These are phyloP conservation scores for Polytolypa hystricis DNA, from an alignment of 2,329 filamentous ascomycete genomes.

Conservation along the genomic window DNA sequence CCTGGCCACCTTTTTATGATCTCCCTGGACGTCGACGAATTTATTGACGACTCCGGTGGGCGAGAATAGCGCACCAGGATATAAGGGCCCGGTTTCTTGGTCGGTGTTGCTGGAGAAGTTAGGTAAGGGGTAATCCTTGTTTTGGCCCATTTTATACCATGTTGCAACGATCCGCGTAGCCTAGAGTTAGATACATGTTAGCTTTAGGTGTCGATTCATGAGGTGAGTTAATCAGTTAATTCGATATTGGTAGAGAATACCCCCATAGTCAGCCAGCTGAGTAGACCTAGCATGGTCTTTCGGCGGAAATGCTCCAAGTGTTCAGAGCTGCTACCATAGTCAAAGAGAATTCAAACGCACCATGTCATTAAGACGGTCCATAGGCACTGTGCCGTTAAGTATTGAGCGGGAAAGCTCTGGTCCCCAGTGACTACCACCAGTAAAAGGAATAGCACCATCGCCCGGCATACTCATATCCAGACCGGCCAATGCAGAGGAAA, in stretches of 20 bases:
- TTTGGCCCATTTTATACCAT: conserved; percentile 48
- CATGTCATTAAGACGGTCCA: conserved; percentile 45
- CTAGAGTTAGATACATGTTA: conserved; percentile 25
- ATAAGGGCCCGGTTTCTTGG: conserved; percentile 44
- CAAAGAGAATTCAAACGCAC: no score
- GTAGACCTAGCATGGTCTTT: no score
- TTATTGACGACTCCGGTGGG: conserved; percentile 56
- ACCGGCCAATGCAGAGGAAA: conserved; percentile 50
- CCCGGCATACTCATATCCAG: conserved; percentile 63
- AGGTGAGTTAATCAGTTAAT: no score
- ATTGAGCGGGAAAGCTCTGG: conserved; percentile 44
- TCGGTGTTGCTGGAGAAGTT: conserved; percentile 52
- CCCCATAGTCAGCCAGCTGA: no score
- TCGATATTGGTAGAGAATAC: no score
- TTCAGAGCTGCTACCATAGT: no score
- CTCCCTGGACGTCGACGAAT: conserved; percentile 49
- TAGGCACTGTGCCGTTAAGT: conserved; percentile 47
- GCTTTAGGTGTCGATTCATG: no score
- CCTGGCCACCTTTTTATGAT: conserved; percentile 41
- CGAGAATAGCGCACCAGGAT: conserved; percentile 48
- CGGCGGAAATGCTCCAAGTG: no score
- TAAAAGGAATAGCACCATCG: conserved; percentile 41
- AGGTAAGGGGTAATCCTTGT: conserved; percentile 44
- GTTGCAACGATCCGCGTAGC: conserved; percentile 47
- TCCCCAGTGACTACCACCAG: conserved; percentile 45